Conservation (phyloP, 1,284 basidiomycete species). For the Cryptococcus wingfieldii region DNA sequence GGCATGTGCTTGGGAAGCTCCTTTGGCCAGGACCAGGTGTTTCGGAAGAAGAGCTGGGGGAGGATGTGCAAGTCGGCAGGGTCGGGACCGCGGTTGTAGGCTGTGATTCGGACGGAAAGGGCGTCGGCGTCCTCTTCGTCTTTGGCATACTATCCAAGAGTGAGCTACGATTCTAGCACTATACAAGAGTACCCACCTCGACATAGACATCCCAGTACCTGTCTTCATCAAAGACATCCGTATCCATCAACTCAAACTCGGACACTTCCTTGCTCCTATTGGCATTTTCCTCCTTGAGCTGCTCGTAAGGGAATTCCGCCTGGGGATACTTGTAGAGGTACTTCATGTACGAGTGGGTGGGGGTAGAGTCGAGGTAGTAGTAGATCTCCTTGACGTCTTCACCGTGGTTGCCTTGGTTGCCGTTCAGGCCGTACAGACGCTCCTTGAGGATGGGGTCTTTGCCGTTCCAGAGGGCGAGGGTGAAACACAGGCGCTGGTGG, state of each 20-base stretch:
- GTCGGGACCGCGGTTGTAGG: conserved; percentile 95
- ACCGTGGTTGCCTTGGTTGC: conserved; percentile 94
- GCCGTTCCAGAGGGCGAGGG: conserved; percentile 90
- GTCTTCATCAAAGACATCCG: conserved; percentile 85
- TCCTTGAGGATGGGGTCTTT: conserved; percentile 94
- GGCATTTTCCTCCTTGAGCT: conserved; percentile 79
- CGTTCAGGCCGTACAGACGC: conserved; percentile 87
- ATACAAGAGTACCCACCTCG: conserved; percentile 59
- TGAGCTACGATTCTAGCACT: background rate
- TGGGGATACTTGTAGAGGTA: conserved; percentile 98
- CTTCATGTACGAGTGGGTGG: conserved; percentile 99
- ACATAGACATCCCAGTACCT: conserved; percentile 97
- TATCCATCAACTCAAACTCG: conserved; percentile 92
- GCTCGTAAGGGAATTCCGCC: conserved; percentile 83
- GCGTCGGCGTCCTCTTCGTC: conserved; percentile 86
- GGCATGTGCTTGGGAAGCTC: conserved; percentile 74
- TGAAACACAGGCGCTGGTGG: conserved; percentile 87
- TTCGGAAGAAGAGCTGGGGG: conserved; percentile 94
- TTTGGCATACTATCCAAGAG: conserved; percentile 78
- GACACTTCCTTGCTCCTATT: conserved; percentile 76
- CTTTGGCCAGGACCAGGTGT: conserved; percentile 93
- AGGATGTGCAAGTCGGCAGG: conserved; percentile 91
- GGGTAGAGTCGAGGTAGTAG: conserved; percentile 96
- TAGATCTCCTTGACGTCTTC: conserved; percentile 99
- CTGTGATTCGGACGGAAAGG: conserved; percentile 87